These are phyloP conservation scores for Pseudocercospora pini-densiflorae DNA, from an alignment of 2,329 filamentous ascomycete genomes.

Conservation along the genomic window DNA sequence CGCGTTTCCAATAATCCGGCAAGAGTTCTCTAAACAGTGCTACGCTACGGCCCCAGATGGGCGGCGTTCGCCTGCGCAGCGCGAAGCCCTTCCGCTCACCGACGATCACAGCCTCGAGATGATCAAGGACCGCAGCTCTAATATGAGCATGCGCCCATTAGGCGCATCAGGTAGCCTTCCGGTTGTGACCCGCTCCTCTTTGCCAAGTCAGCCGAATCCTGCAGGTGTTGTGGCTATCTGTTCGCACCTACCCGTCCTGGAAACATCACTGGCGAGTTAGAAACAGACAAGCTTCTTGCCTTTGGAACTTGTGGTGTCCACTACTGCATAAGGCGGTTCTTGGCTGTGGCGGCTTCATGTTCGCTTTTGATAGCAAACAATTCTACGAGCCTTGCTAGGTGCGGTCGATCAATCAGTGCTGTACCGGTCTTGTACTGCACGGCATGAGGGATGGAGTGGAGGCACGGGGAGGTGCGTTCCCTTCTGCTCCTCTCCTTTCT, in stretches of 20 bases:
- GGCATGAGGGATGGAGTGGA: conserved; percentile 11
- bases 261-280: conserved; percentile 9
- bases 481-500: not conserved
- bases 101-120: conserved; percentile 8
- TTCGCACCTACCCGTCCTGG: conserved; percentile 2
- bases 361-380: conserved; percentile 17
- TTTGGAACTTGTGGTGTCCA: not conserved
- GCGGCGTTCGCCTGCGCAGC: conserved; percentile 6
- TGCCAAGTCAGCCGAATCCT: conserved; percentile 9
- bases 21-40: not conserved
- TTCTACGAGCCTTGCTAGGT: conserved; percentile 8
- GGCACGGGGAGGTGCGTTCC: not conserved
- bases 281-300: conserved; percentile 10
- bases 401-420: conserved; percentile 13
- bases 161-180: conserved; percentile 7
- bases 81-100: conserved; percentile 5
- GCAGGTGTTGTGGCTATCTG: conserved; percentile 1
- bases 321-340: conserved; percentile 11
- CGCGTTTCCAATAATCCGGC: not conserved
- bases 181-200: not conserved
- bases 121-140: conserved; percentile 5
- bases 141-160: conserved; percentile 12
- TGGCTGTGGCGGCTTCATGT: conserved; percentile 22
- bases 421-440: conserved; percentile 14
- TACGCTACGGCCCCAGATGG: not conserved